Evolutionary conservation across 2,329 filamentous ascomycete genomes (phyloP).

Genomic region (Botrytis elliptica): DNA sequence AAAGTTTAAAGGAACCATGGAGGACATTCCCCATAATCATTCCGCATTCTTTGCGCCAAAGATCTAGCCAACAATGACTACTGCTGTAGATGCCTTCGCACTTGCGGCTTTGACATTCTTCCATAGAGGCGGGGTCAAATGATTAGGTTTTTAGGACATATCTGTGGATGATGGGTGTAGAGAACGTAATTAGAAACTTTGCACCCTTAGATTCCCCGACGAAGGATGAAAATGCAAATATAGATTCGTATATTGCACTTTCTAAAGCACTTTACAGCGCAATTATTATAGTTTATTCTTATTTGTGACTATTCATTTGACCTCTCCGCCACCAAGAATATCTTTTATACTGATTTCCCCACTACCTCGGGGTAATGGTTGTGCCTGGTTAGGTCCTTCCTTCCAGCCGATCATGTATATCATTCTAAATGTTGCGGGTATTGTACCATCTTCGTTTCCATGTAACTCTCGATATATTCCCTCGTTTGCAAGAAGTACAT

Average conservation of each 20-base stretch:
- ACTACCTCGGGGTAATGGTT: conserved; percentile 79
- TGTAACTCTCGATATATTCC: conserved; percentile 87
- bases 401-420: conserved; percentile 99
- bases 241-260: neutral
- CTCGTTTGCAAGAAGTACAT: conserved; percentile 83
- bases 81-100: conserved; percentile 51
- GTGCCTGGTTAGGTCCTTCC: conserved; percentile 71
- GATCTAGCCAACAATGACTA: conserved; percentile 56
- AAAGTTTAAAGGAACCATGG: neutral
- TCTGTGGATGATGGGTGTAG: neutral
- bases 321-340: conserved; percentile 50
- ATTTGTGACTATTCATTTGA: conserved; percentile 27
- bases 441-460: conserved; percentile 71
- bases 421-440: conserved; percentile 89
- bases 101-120: conserved; percentile 51
- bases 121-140: neutral
- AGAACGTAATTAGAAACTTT: neutral
- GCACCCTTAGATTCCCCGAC: neutral
- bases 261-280: neutral
- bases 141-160: neutral
- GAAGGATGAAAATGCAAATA: neutral
- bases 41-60: conserved; percentile 57
- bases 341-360: conserved; percentile 89
- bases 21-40: conserved; percentile 53
- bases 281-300: neutral